Base-by-base conservation (phyloP, 805 yeast genomes). In the Ogataea paraovalis region DNA sequence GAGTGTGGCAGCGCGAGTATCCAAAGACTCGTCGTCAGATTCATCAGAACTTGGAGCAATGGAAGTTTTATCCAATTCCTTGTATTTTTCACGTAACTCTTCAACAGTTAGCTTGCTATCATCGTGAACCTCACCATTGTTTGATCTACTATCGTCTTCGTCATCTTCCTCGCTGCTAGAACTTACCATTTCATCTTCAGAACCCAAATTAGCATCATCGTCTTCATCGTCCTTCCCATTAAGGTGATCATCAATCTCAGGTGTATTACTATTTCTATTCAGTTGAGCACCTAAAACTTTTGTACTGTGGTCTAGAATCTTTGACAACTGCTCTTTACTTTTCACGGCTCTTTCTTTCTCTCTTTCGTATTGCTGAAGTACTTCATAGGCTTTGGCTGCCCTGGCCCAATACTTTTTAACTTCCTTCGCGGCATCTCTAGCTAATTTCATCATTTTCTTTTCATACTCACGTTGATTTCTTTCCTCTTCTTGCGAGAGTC, bases 351-450 rank as follows among this genome's bases (percentile, higher is more conserved):
- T 85, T 57, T 85, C 75, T 54, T 87, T 91, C 56, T 88, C 96
- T 50, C 78, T 84, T 55, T 86, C 88, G 51, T 84, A 80, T 41
- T 83, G 83, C 60, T 87, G 94, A 50, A 87, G 71, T 14, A 82
- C 85, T 42, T 73, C 75, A 60, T 78, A 84, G 1, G 88, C 95
- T 62, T 87, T 89, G 52, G 84, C 87, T 2, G 97, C 99, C 42
- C 90, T 74, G 20, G 75, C 70, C 99, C 99, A 94, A 59, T 94
- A 82, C 63, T 83, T 89, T 66, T 85, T 85, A 10, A 94, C 97
- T 39, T 90, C 89, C 57, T 80, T 83, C 1, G 87, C 85, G 0
- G 95, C 86, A 42, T 83, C 76, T 56, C 88, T 79, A n/a, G 97
- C 96, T 30, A 92, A 64, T 49, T 77, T 79, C 48, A 76, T 72